A percentile compares a stretch with the other conserved stretches of the same genome.
These are phyloP conservation scores for Phytophthora cryptogea DNA, from an alignment of 352 stramenopile species.

Conservation along the genomic window DNA sequence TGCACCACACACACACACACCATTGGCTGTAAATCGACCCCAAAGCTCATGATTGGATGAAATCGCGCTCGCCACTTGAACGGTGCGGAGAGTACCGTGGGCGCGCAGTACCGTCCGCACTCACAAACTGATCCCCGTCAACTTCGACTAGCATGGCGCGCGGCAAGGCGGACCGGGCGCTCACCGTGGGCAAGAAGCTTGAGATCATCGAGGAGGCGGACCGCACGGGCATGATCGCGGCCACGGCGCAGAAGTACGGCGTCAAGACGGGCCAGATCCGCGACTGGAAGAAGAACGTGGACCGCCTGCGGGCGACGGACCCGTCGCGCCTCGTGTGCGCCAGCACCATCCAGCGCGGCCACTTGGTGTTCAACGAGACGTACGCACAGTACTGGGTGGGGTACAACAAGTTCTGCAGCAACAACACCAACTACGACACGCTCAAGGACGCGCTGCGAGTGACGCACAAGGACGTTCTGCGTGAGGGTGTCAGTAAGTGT, in stretches of 20 bases:
- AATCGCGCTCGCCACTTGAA: background rate
- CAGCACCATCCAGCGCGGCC: slow-evolving; percentile 80
- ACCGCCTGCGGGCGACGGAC: slow-evolving; percentile 75
- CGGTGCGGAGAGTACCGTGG: slow-evolving; percentile 30
- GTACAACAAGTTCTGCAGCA: slow-evolving; percentile 89
- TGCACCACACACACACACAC: slow-evolving; percentile 2
- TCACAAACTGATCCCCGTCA: slow-evolving; percentile 12
- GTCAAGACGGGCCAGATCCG: slow-evolving; percentile 88
- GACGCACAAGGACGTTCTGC: slow-evolving; percentile 73
- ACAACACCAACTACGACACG: slow-evolving; percentile 69
- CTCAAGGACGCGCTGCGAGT: slow-evolving; percentile 71
- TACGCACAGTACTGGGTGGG: slow-evolving; percentile 90
- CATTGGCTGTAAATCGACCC: too few relatives aligned
- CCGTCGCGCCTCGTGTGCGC: slow-evolving; percentile 80
- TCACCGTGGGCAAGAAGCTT: slow-evolving; percentile 89
- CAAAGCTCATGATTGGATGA: background rate
- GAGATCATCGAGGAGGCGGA: slow-evolving; percentile 89
- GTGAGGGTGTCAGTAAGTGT: slow-evolving; percentile 77
- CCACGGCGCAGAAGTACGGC: slow-evolving; percentile 85
- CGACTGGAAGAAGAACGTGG: slow-evolving; percentile 89
- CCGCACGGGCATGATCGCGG: slow-evolving; percentile 74
- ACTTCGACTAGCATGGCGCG: slow-evolving; percentile 59
- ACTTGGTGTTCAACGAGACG: slow-evolving; percentile 88
- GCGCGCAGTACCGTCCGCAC: slow-evolving; percentile 34
- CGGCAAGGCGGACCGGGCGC: slow-evolving; percentile 75